These are phyloP conservation scores for Scleroderma bovista DNA, from an alignment of 768 basidiomycete species.

Conservation along the genomic window DNA sequence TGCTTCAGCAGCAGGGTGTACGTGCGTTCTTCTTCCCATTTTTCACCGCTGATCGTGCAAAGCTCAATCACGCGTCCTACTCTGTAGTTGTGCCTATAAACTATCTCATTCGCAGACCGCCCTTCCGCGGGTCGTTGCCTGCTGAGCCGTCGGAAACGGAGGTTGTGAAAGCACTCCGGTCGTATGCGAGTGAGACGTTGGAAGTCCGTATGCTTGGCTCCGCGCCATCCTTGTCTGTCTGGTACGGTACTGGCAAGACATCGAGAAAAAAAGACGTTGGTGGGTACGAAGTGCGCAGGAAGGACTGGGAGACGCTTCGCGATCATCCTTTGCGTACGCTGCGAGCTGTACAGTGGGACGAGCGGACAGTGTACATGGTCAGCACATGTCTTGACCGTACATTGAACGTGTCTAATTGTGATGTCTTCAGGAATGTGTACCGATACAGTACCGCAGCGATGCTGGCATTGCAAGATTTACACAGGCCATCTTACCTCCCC, in stretches of 20 bases:
- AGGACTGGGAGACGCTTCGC: conserved; percentile 32
- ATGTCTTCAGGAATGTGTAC: conserved; percentile 61
- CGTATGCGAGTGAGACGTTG: conserved; percentile 38
- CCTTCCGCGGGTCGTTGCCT: conserved; percentile 17
- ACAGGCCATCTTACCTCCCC: conserved; percentile 27
- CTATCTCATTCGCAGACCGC: conserved; percentile 40
- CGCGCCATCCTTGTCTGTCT: conserved; percentile 33
- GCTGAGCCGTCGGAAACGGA: conserved; percentile 35
- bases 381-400: conserved; percentile 15
- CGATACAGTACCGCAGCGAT: conserved; percentile 45
- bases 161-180: conserved; percentile 57
- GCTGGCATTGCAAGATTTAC: conserved; percentile 47
- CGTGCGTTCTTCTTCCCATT: conserved; percentile 21
- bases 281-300: conserved; percentile 63
- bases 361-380: conserved; percentile 64
- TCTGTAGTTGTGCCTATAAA: conserved; percentile 65
- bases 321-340: conserved; percentile 21
- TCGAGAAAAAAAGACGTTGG: conserved; percentile 33
- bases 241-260: conserved; percentile 30
- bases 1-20: conserved; percentile 39
- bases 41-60: too few relatives aligned
- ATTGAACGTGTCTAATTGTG: conserved; percentile 1
- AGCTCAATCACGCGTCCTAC: conserved; percentile 11
- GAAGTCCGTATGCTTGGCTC: conserved; percentile 61
- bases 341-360: conserved; percentile 52